A percentile compares a stretch with the other conserved stretches of the same genome.
These are phyloP conservation scores for Oryza coarctata DNA, from an alignment of 176 grass and related monocot species.

Conservation along the genomic window DNA sequence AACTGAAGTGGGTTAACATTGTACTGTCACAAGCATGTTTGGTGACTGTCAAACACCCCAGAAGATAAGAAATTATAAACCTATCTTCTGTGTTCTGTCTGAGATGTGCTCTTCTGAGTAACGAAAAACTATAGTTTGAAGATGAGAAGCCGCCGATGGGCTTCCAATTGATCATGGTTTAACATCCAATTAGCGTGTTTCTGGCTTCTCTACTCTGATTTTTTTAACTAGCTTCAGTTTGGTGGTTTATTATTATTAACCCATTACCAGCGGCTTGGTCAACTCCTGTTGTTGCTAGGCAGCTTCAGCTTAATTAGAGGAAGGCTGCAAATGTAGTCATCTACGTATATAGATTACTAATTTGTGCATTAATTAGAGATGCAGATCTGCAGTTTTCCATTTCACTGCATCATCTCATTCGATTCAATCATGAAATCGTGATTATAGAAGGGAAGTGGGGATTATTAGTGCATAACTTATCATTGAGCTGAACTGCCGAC, in stretches of 20 bases:
- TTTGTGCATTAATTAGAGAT: slow-evolving; percentile 1
- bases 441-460: neutral
- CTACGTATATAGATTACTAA: neutral
- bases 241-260: slow-evolving; percentile 29
- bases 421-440: neutral
- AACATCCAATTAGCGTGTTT: slow-evolving; percentile 19
- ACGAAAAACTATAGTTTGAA: slow-evolving; percentile 36
- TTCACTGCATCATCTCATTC: slow-evolving; percentile 5
- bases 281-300: slow-evolving; percentile 26
- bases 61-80: slow-evolving; percentile 48
- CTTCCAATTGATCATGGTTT: slow-evolving; percentile 56
- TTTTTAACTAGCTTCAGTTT: neutral
- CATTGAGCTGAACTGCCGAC: neutral
- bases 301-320: slow-evolving; percentile 3
- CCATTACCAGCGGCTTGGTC: slow-evolving; percentile 27
- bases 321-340: slow-evolving; percentile 8
- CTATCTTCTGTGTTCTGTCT: slow-evolving; percentile 45
- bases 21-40: slow-evolving; percentile 27
- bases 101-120: slow-evolving; percentile 4
- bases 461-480: neutral
- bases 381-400: slow-evolving; percentile 9
- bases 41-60: slow-evolving; percentile 28
- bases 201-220: neutral
- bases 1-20: slow-evolving; percentile 28
- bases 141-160: slow-evolving; percentile 59